Conservation (phyloP, 1,284 basidiomycete species). For the Papiliotrema flavescens region DNA sequence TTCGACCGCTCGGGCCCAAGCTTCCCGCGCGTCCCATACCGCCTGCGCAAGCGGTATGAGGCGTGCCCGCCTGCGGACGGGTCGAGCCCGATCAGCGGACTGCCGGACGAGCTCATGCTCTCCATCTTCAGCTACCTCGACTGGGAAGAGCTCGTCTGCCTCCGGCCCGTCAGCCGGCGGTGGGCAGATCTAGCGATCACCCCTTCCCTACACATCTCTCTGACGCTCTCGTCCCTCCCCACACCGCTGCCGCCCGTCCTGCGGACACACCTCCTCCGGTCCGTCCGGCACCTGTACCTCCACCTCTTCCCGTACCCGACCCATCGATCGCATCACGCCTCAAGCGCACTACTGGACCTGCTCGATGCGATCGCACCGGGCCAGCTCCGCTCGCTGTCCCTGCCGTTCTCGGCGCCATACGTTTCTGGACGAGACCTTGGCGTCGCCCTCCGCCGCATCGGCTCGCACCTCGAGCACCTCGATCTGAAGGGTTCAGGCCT, state of each 20-base stretch:
- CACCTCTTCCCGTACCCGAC: conserved; percentile 22
- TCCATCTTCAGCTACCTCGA: conserved; percentile 23
- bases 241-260: neutral
- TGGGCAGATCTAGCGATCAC: conserved; percentile 16
- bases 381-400: conserved; percentile 19
- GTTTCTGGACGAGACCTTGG: conserved; percentile 17
- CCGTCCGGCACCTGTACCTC: conserved; percentile 23
- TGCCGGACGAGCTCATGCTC: conserved; percentile 34
- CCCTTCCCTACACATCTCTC: conserved; percentile 18
- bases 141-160: conserved; percentile 18
- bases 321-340: conserved; percentile 1
- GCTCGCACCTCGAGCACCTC: conserved; percentile 22
- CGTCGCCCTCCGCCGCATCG: conserved; percentile 13
- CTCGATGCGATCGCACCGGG: conserved; percentile 17
- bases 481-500: conserved; percentile 26
- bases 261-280: conserved; percentile 15
- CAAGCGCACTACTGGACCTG: conserved; percentile 8
- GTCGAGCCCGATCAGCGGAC: conserved; percentile 10
- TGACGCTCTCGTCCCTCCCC: conserved; percentile 22
- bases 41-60: neutral
- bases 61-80: conserved; percentile 17
- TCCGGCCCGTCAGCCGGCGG: conserved; percentile 14
- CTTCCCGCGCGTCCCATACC: neutral
- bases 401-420: conserved; percentile 27
- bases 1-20: neutral